Percentiles rank a stretch among this genome's conserved stretches.
These are phyloP conservation scores for Neoboletus subvelutipes DNA, from an alignment of 768 basidiomycete species.

Conservation along the genomic window DNA sequence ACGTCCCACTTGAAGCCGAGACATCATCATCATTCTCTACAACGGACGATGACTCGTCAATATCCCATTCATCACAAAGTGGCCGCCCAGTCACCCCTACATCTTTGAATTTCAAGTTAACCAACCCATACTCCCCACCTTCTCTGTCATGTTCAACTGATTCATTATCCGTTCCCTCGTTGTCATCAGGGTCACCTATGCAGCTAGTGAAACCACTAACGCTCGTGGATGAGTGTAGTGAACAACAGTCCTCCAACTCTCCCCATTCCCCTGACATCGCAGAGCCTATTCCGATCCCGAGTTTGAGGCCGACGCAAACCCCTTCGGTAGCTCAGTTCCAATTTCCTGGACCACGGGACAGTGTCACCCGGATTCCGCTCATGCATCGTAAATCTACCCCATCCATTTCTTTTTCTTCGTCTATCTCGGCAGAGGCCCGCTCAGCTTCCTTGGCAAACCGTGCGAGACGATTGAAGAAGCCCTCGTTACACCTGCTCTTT, in stretches of 20 bases:
- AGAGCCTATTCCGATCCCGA: slow-evolving; percentile 29
- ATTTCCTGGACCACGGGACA: slow-evolving; percentile 45
- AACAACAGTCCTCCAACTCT: slow-evolving; percentile 25
- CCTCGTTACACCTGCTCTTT: slow-evolving; percentile 68
- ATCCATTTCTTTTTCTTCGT: slow-evolving; percentile 33
- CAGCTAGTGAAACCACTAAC: slow-evolving; percentile 39
- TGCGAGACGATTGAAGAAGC: slow-evolving; percentile 53
- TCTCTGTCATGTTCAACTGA: slow-evolving; percentile 59
- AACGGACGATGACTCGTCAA: slow-evolving; percentile 35
- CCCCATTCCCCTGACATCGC: slow-evolving; percentile 30
- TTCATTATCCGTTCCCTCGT: slow-evolving; percentile 55
- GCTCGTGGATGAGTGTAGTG: slow-evolving; percentile 31
- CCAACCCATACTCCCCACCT: slow-evolving; percentile 38
- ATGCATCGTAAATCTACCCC: slow-evolving; percentile 38
- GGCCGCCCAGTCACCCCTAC: slow-evolving; percentile 38
- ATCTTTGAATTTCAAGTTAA: slow-evolving; percentile 29
- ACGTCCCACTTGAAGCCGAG: slow-evolving; percentile 16
- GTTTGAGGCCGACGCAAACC: slow-evolving; percentile 21
- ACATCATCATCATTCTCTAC: slow-evolving; percentile 25
- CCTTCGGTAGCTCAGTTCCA: slow-evolving; percentile 35
- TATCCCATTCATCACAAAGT: slow-evolving; percentile 30
- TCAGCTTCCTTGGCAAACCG: slow-evolving; percentile 36
- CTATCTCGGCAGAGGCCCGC: slow-evolving; percentile 35
- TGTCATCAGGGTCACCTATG: slow-evolving; percentile 44
- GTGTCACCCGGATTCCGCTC: slow-evolving; percentile 29